Evolutionary conservation across 2,329 filamentous ascomycete genomes (phyloP).

Genomic region (Penicillium sp.): DNA sequence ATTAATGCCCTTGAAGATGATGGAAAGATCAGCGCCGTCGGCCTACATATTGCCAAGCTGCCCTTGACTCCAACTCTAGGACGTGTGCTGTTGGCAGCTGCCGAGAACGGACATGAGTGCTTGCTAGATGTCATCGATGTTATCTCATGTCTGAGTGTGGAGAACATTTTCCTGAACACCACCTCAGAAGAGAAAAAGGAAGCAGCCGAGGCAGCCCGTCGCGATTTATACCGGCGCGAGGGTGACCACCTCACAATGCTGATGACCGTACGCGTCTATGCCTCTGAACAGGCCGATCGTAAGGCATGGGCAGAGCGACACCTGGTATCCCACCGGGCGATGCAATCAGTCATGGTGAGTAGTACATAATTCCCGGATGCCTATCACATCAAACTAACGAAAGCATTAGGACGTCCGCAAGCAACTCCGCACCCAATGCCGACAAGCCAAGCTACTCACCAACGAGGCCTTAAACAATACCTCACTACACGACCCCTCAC

Average conservation of each 20-base stretch:
- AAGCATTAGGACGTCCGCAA: constrained; percentile 55
- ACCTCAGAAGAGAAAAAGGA: constrained; percentile 61
- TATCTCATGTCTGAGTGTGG: constrained; percentile 63
- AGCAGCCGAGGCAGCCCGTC: constrained; percentile 54
- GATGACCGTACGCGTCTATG: constrained; percentile 59
- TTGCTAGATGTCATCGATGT: constrained; percentile 83
- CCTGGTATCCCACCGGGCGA: constrained; percentile 61
- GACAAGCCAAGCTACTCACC: constrained; percentile 46
- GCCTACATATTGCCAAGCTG: constrained; percentile 74
- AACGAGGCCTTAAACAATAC: constrained; percentile 21
- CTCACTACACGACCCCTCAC: constrained; percentile 36
- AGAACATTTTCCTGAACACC: constrained; percentile 61
- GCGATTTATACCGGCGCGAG: constrained; percentile 57
- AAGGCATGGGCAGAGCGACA: constrained; percentile 60
- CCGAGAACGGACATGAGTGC: constrained; percentile 67
- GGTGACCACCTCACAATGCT: constrained; percentile 65
- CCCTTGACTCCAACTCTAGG: constrained; percentile 79
- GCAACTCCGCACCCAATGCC: constrained; percentile 58
- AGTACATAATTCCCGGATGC: background rate
- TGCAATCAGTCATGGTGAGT: constrained; percentile 61
- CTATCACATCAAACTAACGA: constrained; percentile 6
- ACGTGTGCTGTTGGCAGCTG: constrained; percentile 77
- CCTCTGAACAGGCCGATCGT: constrained; percentile 56
- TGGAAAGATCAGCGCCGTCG: constrained; percentile 70
- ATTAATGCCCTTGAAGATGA: constrained; percentile 72